Evolutionary conservation across 305 asterid genomes (phyloP), one percentile per base, ranked within the genome.

Genomic region (Salvia sclarea): DNA sequence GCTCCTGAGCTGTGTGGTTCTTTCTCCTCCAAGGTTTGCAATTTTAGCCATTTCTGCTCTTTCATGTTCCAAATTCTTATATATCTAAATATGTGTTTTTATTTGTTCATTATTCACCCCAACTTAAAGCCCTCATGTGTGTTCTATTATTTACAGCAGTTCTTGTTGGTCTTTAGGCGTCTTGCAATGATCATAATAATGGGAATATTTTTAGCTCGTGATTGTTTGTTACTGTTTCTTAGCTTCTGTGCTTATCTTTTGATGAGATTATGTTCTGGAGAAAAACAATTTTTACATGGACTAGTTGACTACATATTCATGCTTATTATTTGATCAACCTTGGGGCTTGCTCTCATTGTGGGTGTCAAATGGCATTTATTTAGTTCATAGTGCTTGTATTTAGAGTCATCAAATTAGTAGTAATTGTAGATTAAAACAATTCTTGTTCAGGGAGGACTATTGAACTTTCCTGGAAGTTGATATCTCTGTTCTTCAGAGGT

Each of bases 1-100:
- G 96, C 97, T 70, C 97, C 97, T 14, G 97, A 91, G 82, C 69
- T 91, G 69, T 91, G 98, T 63, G 98, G 98, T 70, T 92, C 98
- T 41, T 92, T 92, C 76, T 89, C 82, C 75, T 88, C 98, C 72
- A 92, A 89, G 98, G 98, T 92, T 77, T 54, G 40, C 24, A 43
- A 64, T 16, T 56, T 22, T 55, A 33, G 21, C 72, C 50, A 57
- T 62, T 41, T 64, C 56, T 67, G 16, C 40, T 57, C 52, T 8
- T 41, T 68, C 59, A 5, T 68, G 25, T 72, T 76, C 12, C 54
- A 55, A 30, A 44, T 61, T 59, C 50, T 53, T 18, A 55, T 48
- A 58, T 33, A 22, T 64, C 49, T 11, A 0, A 28, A 28, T 1
- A 8, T 1, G n/a, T 28, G 11, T 41, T 45, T 56, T 30, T 41